Conservation (phyloP, 805 yeast genomes). For the Kluyveromyces siamensis region DNA sequence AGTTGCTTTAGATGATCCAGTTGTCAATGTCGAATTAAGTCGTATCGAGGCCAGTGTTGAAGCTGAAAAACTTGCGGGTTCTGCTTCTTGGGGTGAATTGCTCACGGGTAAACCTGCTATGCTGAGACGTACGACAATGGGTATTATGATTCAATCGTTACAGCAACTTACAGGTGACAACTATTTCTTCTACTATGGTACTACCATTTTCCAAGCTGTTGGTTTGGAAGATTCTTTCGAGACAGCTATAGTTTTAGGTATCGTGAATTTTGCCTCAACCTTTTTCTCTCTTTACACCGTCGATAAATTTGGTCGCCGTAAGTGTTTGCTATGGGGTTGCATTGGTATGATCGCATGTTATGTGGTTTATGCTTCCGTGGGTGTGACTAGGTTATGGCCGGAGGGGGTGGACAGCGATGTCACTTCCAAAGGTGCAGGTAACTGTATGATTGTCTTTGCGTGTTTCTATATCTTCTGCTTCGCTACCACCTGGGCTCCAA, state of each 20-base stretch:
- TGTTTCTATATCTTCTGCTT: constrained; percentile 68
- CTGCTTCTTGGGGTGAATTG: constrained; percentile 56
- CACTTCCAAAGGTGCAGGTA: constrained; percentile 47
- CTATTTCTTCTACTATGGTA: constrained; percentile 60
- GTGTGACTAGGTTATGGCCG: constrained; percentile 39
- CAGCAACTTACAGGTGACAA: constrained; percentile 63
- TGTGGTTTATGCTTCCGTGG: constrained; percentile 47
- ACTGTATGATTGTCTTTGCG: constrained; percentile 60
- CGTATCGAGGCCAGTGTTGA: constrained; percentile 51
- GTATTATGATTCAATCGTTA: constrained; percentile 48
- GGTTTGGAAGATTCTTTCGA: constrained; percentile 50
- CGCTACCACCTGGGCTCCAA: constrained; percentile 75
- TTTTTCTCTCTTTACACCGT: constrained; percentile 41
- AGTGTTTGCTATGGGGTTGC: constrained; percentile 38
- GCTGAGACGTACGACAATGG: constrained; percentile 39
- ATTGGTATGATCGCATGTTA: constrained; percentile 38
- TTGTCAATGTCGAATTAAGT: constrained; percentile 48
- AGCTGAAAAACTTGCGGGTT: constrained; percentile 51
- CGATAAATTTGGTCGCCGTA: constrained; percentile 46
- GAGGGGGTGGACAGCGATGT: constrained; percentile 30
- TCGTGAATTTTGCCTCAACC: constrained; percentile 52
- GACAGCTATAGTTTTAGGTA: constrained; percentile 50
- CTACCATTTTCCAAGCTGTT: constrained; percentile 51
- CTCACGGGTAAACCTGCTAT: constrained; percentile 61
- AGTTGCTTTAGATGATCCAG: constrained; percentile 43